phyloP scores from a whole-genome alignment of 2,329 filamentous ascomycete genomes.

The Aureobasidium mangrovei region DNA sequence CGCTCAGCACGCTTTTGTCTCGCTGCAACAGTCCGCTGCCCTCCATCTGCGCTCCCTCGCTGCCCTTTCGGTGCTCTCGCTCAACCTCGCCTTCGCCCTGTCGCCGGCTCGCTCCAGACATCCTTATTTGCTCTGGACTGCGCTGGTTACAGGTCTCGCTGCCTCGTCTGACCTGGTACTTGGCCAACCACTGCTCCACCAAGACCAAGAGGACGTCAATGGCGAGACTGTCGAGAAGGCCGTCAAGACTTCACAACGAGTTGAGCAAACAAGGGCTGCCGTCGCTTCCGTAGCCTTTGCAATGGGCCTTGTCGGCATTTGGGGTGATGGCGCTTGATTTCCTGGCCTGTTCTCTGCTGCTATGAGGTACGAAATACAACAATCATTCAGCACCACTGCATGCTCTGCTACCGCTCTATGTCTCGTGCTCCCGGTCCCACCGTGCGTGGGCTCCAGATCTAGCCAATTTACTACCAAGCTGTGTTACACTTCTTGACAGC shows the following conservation, averaged over 20 bases:
- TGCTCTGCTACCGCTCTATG: too few relatives aligned
- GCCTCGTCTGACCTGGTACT: constrained; percentile 10
- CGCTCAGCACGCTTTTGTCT: constrained; percentile 59
- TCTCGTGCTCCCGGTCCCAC: too few relatives aligned
- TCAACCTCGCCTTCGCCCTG: constrained; percentile 68
- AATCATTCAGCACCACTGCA: too few relatives aligned
- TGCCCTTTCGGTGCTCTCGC: constrained; percentile 58
- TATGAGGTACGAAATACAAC: too few relatives aligned
- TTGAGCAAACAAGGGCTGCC: constrained; percentile 35
- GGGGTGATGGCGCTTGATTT: constrained; percentile 36
- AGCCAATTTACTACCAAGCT: too few relatives aligned
- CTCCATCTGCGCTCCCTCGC: constrained; percentile 60
- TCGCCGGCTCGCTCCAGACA: constrained; percentile 69
- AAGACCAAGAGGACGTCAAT: constrained; percentile 35
- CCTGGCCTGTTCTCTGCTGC: too few relatives aligned
- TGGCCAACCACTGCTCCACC: constrained; percentile 26
- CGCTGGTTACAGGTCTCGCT: constrained; percentile 33
- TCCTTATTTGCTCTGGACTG: constrained; percentile 84
- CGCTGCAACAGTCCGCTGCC: constrained; percentile 55
- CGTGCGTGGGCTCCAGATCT: too few relatives aligned
- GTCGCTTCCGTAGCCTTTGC: constrained; percentile 37
- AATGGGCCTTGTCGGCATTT: constrained; percentile 41
- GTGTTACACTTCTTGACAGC: too few relatives aligned
- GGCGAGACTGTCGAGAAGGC: constrained; percentile 41
- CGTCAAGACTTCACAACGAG: constrained; percentile 34